These are phyloP conservation scores for Termitomyces sp. DNA, from an alignment of 768 basidiomycete genomes.

Conservation along the genomic window DNA sequence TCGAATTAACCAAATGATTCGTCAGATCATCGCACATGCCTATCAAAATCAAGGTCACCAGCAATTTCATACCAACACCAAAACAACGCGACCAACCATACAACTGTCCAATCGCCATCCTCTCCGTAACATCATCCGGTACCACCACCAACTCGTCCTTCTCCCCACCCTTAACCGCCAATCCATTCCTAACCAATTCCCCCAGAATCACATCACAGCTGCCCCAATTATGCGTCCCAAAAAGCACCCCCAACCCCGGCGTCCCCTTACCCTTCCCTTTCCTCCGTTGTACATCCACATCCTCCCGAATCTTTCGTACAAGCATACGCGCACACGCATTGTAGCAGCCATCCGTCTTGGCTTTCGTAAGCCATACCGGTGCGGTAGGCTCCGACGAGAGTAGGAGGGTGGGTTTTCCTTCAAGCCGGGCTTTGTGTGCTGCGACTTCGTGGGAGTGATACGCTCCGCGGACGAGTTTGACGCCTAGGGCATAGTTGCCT, in stretches of 20 bases:
- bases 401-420: slow-evolving; percentile 31
- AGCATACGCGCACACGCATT: slow-evolving; percentile 59
- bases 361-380: slow-evolving; percentile 70
- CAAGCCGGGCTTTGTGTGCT: slow-evolving; percentile 34
- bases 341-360: slow-evolving; percentile 74
- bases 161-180: slow-evolving; percentile 40
- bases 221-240: slow-evolving; percentile 85
- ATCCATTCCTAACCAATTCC: slow-evolving; percentile 53
- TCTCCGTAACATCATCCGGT: slow-evolving; percentile 54
- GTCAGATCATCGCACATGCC: slow-evolving; percentile 88
- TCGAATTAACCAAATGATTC: slow-evolving; percentile 59
- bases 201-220: slow-evolving; percentile 63
- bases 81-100: slow-evolving; percentile 54
- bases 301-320: slow-evolving; percentile 53
- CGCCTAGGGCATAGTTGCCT: slow-evolving; percentile 74
- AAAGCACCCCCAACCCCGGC: slow-evolving; percentile 59
- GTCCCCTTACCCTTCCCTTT: slow-evolving; percentile 6
- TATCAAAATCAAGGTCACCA: slow-evolving; percentile 24
- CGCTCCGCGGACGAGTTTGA: slow-evolving; percentile 92
- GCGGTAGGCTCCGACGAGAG: slow-evolving; percentile 58
- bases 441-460: slow-evolving; percentile 79
- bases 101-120: slow-evolving; percentile 76
- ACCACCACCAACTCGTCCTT: slow-evolving; percentile 34
- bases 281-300: slow-evolving; percentile 31
- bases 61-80: slow-evolving; percentile 2